Percentiles rank a stretch among this genome's conserved stretches.
phyloP scores from a whole-genome alignment of 768 basidiomycete genomes.

The Amanita pallidorosea region DNA sequence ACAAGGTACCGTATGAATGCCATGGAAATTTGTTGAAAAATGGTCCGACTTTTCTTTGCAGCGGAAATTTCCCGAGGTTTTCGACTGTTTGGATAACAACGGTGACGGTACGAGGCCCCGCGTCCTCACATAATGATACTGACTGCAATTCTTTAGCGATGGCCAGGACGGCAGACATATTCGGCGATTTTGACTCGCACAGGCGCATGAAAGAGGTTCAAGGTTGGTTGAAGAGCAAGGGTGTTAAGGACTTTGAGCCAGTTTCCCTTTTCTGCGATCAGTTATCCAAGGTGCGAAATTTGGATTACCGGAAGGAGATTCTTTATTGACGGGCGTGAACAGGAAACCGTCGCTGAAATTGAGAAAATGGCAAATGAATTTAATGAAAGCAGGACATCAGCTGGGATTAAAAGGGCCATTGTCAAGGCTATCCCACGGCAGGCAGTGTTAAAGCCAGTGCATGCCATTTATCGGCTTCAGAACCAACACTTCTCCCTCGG shows the following conservation, averaged over 20 bases:
- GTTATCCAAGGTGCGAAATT: slow-evolving; percentile 59
- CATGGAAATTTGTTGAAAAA: background rate
- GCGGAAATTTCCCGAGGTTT: slow-evolving; percentile 79
- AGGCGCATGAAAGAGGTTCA: slow-evolving; percentile 66
- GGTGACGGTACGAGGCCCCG: slow-evolving; percentile 50
- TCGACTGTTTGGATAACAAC: slow-evolving; percentile 54
- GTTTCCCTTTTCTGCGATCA: slow-evolving; percentile 91
- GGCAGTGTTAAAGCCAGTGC: slow-evolving; percentile 86
- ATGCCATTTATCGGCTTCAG: slow-evolving; percentile 82
- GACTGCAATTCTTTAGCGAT: slow-evolving; percentile 46
- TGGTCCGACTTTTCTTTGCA: slow-evolving; percentile 16
- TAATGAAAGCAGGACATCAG: slow-evolving; percentile 44
- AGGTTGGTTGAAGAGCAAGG: slow-evolving; percentile 77
- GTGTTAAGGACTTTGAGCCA: slow-evolving; percentile 84
- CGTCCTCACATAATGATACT: background rate
- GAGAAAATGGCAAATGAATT: slow-evolving; percentile 67
- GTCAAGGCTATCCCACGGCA: slow-evolving; percentile 90
- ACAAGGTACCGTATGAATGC: slow-evolving; percentile 43
- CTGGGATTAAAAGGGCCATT: slow-evolving; percentile 80
- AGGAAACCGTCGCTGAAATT: slow-evolving; percentile 74
- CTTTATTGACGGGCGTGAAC: background rate
- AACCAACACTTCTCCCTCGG: slow-evolving; percentile 83
- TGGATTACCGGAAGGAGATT: background rate
- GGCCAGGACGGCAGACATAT: slow-evolving; percentile 51
- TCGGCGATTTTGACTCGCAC: slow-evolving; percentile 50